Evolutionary conservation across 164 flowering plant genomes (phyloP).

Genomic region (Paratinospora sagittata): DNA sequence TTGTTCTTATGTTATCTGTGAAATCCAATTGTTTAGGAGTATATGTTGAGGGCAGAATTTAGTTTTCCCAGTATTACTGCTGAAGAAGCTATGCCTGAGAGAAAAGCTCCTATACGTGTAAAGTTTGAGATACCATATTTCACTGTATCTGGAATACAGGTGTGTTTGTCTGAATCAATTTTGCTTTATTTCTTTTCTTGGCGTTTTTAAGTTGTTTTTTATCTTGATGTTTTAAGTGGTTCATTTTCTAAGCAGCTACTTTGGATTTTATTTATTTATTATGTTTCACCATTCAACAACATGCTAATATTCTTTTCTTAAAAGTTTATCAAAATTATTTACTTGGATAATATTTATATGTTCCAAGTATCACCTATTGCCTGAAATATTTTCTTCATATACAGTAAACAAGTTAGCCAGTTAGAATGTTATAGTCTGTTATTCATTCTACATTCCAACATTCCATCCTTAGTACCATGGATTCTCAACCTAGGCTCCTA

Average conservation of each 20-base stretch:
- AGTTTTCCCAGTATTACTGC: conserved; percentile 82
- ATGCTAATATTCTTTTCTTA: too few species aligned
- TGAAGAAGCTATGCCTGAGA: conserved; percentile 82
- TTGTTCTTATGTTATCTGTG: neutral
- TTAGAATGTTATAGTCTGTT: too few species aligned
- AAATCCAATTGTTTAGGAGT: conserved; percentile 47
- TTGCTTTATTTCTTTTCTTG: neutral
- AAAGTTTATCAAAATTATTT: too few species aligned
- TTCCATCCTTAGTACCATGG: too few species aligned
- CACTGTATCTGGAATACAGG: conserved; percentile 98
- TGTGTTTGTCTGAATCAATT: conserved; percentile 21
- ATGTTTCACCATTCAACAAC: neutral
- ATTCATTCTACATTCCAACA: too few species aligned
- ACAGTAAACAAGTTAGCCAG: too few species aligned
- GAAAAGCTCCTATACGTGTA: conserved; percentile 95
- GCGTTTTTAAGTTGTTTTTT: neutral
- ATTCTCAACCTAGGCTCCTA: too few species aligned
- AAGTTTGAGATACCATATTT: conserved; percentile 98
- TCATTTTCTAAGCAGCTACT: neutral
- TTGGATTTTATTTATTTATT: neutral
- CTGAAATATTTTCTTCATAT: neutral
- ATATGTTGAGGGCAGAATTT: conserved; percentile 92
- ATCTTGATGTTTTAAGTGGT: neutral
- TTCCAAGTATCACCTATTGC: too few species aligned
- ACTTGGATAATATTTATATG: too few species aligned